Base-by-base conservation (phyloP, 257 asterid species). In the Petrea volubilis region DNA sequence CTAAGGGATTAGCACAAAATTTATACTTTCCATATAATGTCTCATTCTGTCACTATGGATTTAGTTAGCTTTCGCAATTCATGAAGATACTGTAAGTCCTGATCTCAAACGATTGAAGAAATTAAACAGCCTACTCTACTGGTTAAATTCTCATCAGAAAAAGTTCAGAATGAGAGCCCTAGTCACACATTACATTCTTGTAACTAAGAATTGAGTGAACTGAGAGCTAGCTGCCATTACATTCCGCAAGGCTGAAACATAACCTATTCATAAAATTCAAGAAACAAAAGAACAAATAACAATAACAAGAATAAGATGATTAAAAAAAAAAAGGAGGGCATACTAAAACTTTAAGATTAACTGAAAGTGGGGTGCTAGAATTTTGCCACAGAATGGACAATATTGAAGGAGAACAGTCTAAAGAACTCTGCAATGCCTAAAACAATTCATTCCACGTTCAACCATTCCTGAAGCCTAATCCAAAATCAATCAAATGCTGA, bases 21-120 rank as follows among this genome's bases (percentile, higher is more conserved):
- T n/a, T n/a, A n/a, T n/a, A n/a, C n/a, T n/a, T n/a, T n/a, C n/a
- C n/a, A n/a, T n/a, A n/a, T n/a, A n/a, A n/a, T n/a, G n/a, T n/a
- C n/a, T 28, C 58, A 64, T 62, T 31, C n/a, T 17, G 62, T 60
- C 28, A 17, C 6, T n/a, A 55, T n/a, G 31, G 18, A 7, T 58
- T 47, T 13, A 7, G 3, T 60, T 27, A 6, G 24, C 77, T 61
- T 21, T 61, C 33, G 31, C 51, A 36, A 15, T 66, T 47, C 72
- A 31, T 50, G 17, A 56, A 56, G 6, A 24, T 5, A 24, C 5
- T 27, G 34, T 8, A 56, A n/a, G n/a, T n/a, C n/a, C 27, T 2
- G 85, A 60, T 68, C 79, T 74, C 98, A 92, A 36, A 52, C 40
- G 53, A 62, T 52, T 13, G 63, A 47, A 67, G 57, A 57, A 23